phyloP scores from a whole-genome alignment of 306 rosid species.

The Medicago lupulina region DNA sequence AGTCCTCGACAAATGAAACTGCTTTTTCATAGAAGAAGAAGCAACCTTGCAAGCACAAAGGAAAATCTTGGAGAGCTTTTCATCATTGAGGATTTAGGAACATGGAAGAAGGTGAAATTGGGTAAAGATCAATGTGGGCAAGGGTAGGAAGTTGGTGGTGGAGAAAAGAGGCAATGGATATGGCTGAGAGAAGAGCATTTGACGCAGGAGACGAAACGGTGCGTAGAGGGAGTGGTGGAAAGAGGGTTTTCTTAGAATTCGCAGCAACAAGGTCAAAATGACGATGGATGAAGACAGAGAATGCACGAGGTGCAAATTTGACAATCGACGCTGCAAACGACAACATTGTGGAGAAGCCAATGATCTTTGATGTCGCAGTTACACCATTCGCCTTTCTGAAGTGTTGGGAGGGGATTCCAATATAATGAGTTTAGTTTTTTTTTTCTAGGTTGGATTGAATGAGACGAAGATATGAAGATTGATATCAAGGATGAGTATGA shows the following conservation, averaged over 20 bases:
- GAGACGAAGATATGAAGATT: no score
- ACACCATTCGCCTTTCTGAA: constrained; percentile 51
- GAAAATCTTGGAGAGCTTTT: constrained; percentile 46
- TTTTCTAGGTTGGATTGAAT: no score
- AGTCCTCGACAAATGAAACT: constrained; percentile 39
- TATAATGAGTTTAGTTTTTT: no score
- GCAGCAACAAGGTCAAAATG: constrained; percentile 77
- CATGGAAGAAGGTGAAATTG: constrained; percentile 59
- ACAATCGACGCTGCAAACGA: constrained; percentile 54
- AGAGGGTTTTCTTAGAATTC: constrained; percentile 56
- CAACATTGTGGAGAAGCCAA: constrained; percentile 60
- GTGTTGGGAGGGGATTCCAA: background rate
- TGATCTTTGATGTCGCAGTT: constrained; percentile 57
- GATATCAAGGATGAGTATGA: no score
- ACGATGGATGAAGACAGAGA: constrained; percentile 70
- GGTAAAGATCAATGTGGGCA: constrained; percentile 74
- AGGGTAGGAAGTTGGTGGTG: constrained; percentile 47
- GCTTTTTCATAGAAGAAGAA: constrained; percentile 49
- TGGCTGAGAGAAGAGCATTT: constrained; percentile 83
- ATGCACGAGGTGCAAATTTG: constrained; percentile 85
- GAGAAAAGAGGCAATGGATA: constrained; percentile 61
- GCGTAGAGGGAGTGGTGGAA: constrained; percentile 46
- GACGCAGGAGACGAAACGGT: constrained; percentile 56
- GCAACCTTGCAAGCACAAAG: constrained; percentile 77
- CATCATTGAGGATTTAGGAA: constrained; percentile 49